Percentiles rank a stretch among this genome's conserved stretches.
These are phyloP conservation scores for Colletotrichum limetticola DNA, from an alignment of 2,329 filamentous ascomycete genomes.

Conservation along the genomic window DNA sequence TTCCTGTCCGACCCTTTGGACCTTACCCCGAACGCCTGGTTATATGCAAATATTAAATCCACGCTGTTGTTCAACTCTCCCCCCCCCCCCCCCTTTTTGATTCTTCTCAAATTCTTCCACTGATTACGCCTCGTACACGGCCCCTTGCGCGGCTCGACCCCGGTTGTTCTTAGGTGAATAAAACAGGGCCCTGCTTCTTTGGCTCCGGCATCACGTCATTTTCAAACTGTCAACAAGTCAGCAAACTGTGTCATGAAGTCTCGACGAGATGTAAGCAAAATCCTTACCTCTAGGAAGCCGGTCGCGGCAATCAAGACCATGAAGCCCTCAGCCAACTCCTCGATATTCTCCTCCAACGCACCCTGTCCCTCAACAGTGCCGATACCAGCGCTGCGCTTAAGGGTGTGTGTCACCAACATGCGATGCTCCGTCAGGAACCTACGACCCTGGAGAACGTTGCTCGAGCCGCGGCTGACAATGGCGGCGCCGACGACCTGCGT, in stretches of 20 bases:
- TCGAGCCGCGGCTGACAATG: constrained; percentile 81
- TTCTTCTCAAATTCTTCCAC: background rate
- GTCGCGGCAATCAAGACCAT: constrained; percentile 85
- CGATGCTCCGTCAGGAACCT: constrained; percentile 86
- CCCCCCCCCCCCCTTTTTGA: background rate
- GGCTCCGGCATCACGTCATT: constrained; percentile 48
- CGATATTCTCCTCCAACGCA: constrained; percentile 69
- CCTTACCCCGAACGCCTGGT: too few species aligned
- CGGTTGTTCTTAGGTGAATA: constrained; percentile 51
- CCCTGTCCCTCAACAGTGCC: constrained; percentile 58
- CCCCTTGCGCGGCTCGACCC: background rate
- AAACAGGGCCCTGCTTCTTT: constrained; percentile 44
- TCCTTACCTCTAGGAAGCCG: constrained; percentile 83
- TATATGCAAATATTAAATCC: too few species aligned
- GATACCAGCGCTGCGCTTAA: constrained; percentile 89
- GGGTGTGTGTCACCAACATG: constrained; percentile 84
- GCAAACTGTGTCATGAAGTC: constrained; percentile 6
- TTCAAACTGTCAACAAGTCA: constrained; percentile 49
- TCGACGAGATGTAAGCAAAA: background rate
- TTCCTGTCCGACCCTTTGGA: too few species aligned
- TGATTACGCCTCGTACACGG: background rate
- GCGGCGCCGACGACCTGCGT: constrained; percentile 85
- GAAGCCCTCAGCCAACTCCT: constrained; percentile 85
- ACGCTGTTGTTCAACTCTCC: too few species aligned
- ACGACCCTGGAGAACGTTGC: constrained; percentile 84